A percentile compares a stretch with the other conserved stretches of the same genome.
Evolutionary conservation across 2,329 filamentous ascomycete genomes (phyloP).

Genomic region (Hirsutella minnesotensis): DNA sequence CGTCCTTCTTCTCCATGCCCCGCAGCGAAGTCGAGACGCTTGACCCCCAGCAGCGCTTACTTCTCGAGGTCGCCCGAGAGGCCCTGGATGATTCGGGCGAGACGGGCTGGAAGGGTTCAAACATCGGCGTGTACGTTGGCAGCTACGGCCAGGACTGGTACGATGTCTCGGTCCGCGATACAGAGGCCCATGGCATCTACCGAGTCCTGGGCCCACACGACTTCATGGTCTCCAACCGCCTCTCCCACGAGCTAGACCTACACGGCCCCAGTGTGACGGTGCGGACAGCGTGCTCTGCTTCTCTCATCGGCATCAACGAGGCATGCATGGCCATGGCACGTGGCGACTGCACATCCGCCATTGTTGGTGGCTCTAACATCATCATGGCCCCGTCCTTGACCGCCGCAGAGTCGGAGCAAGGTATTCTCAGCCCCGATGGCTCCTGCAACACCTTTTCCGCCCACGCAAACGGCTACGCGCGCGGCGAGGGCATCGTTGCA

Average conservation of each 20-base stretch:
- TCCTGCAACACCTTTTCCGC: slow-evolving; percentile 16
- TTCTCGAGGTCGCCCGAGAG: slow-evolving; percentile 15
- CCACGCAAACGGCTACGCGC: slow-evolving; percentile 26
- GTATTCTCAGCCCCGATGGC: slow-evolving; percentile 11
- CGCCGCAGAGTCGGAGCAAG: slow-evolving; percentile 1
- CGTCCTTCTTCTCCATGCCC: slow-evolving; percentile 13
- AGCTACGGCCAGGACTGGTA: slow-evolving; percentile 6
- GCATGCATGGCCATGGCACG: no score
- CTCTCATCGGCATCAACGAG: no score
- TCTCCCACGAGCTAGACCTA: no score
- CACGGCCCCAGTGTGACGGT: no score
- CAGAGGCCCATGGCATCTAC: slow-evolving; percentile 2
- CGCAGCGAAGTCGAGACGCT: slow-evolving; percentile 13
- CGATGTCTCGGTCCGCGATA: slow-evolving; percentile 3
- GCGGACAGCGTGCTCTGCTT: no score
- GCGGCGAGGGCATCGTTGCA: slow-evolving; percentile 26
- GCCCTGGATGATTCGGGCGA: slow-evolving; percentile 5
- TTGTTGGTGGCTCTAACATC: slow-evolving; percentile 13
- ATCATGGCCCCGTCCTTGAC: slow-evolving; percentile 8
- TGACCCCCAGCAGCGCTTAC: slow-evolving; percentile 19
- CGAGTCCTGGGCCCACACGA: slow-evolving; percentile 14
- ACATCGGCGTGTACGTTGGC: slow-evolving; percentile 6
- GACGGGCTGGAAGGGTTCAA: background rate
- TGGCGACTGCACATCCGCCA: slow-evolving; percentile 3
- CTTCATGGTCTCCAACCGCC: slow-evolving; percentile 13